A percentile compares a stretch with the other conserved stretches of the same genome.
Conservation (phyloP, 2,329 filamentous ascomycete species). For the Periconia macrospinosa region DNA sequence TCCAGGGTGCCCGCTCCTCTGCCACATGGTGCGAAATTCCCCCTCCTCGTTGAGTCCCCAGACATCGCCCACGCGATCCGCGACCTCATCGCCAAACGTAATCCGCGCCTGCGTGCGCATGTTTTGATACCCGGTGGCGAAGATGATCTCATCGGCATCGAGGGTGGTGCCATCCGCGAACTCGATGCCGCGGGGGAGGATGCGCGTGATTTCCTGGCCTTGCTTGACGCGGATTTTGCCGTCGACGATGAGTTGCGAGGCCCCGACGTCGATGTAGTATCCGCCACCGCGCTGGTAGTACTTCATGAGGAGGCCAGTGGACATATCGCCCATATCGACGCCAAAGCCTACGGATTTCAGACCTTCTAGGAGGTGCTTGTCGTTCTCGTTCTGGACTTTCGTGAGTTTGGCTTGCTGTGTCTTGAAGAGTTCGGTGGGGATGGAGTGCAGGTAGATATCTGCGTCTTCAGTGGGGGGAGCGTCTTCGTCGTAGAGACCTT, state of each 20-base stretch:
- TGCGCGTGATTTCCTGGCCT: conserved; percentile 37
- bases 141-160: conserved; percentile 51
- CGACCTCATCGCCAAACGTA: conserved; percentile 47
- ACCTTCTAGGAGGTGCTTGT: conserved; percentile 45
- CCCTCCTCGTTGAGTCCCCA: conserved; percentile 52
- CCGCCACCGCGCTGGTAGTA: conserved; percentile 49
- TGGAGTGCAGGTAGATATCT: conserved; percentile 35
- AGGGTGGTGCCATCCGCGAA: conserved; percentile 49
- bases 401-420: conserved; percentile 27
- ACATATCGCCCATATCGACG: conserved; percentile 35
- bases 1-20: conserved; percentile 36
- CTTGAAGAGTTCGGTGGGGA: conserved; percentile 40
- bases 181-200: conserved; percentile 44
- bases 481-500: conserved; percentile 33
- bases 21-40: conserved; percentile 49
- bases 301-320: conserved; percentile 39
- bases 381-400: conserved; percentile 29
- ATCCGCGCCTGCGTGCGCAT: conserved; percentile 43
- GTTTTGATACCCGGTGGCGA: conserved; percentile 52
- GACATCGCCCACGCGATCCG: conserved; percentile 47
- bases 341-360: conserved; percentile 48
- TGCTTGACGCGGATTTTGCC: conserved; percentile 51
- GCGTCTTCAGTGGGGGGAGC: conserved; percentile 29
- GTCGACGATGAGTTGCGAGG: conserved; percentile 45
- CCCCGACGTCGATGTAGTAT: conserved; percentile 54